Percentiles rank a stretch among this genome's conserved stretches.
Conservation (phyloP, 345 rosid species). For the Rhodamnia rubescens region DNA sequence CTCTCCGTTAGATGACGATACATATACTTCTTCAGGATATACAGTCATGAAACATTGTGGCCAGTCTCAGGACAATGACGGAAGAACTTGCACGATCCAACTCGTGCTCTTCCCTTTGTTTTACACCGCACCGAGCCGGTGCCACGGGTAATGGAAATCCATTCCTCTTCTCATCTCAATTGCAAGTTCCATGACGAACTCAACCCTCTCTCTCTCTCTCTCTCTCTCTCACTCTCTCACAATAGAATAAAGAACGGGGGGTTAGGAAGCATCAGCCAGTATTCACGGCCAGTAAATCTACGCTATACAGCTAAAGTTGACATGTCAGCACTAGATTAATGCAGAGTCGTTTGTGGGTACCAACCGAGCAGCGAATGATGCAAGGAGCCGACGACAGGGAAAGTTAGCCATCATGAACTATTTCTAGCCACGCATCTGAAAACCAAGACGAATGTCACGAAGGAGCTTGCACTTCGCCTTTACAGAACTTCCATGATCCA, state of each 20-base stretch:
- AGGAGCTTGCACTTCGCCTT: slow-evolving; percentile 45
- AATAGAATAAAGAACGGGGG: background rate
- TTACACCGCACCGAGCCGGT: background rate
- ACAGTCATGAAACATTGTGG: background rate
- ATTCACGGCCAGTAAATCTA: background rate
- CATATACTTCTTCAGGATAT: background rate
- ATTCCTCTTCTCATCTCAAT: background rate
- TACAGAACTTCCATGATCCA: slow-evolving; percentile 81
- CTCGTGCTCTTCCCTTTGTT: background rate
- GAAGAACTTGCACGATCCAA: background rate
- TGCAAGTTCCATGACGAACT: background rate
- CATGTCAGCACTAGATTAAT: background rate
- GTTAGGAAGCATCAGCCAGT: background rate
- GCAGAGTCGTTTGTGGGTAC: background rate
- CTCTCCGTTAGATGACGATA: background rate
- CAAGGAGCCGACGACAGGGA: background rate
- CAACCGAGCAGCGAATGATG: background rate
- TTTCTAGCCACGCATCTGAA: background rate
- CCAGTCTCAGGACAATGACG: background rate
- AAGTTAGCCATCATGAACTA: background rate
- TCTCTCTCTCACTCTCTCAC: background rate
- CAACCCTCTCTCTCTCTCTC: background rate
- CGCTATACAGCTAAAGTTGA: background rate
- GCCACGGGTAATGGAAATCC: background rate
- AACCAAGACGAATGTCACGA: slow-evolving; percentile 17